Evolutionary conservation across 2,329 filamentous ascomycete species (phyloP).

Genomic region (Colletotrichum sp.): DNA sequence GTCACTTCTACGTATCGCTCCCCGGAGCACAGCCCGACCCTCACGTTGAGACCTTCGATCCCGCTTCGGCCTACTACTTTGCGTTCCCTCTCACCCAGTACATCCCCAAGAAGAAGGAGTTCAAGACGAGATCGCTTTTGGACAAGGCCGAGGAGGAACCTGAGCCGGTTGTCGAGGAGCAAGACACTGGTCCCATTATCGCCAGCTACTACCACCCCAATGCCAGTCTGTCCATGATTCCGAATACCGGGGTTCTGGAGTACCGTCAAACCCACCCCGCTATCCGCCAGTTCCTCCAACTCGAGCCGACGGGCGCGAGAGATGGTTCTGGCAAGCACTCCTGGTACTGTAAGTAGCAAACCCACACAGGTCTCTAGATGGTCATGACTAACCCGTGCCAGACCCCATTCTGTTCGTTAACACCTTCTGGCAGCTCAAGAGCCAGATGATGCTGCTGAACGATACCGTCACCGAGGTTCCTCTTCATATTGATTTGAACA

Average conservation of each 20-base stretch:
- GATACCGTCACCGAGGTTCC: slow-evolving; percentile 84
- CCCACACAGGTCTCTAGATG: background rate
- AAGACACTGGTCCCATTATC: slow-evolving; percentile 69
- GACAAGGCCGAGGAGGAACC: slow-evolving; percentile 53
- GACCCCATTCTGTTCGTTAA: slow-evolving; percentile 88
- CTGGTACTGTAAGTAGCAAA: slow-evolving; percentile 73
- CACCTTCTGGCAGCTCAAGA: slow-evolving; percentile 94
- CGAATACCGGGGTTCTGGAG: slow-evolving; percentile 74
- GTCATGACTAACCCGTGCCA: slow-evolving; percentile 24
- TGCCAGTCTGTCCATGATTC: slow-evolving; percentile 86
- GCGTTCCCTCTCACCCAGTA: slow-evolving; percentile 87
- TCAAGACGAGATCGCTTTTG: slow-evolving; percentile 89
- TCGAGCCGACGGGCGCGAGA: slow-evolving; percentile 81
- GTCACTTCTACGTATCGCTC: slow-evolving; percentile 88
- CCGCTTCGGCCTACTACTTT: slow-evolving; percentile 81
- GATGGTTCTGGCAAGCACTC: slow-evolving; percentile 85
- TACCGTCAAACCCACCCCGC: slow-evolving; percentile 74
- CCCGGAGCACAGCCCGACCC: slow-evolving; percentile 80
- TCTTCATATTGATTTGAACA: slow-evolving; percentile 82
- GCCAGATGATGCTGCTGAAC: slow-evolving; percentile 91
- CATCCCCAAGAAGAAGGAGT: slow-evolving; percentile 86
- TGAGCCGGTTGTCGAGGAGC: slow-evolving; percentile 57
- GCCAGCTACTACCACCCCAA: slow-evolving; percentile 95
- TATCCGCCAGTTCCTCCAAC: slow-evolving; percentile 75
- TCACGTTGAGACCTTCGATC: slow-evolving; percentile 71